These are phyloP conservation scores for Amanita subjunquillea DNA, from an alignment of 768 basidiomycete species.

Conservation along the genomic window DNA sequence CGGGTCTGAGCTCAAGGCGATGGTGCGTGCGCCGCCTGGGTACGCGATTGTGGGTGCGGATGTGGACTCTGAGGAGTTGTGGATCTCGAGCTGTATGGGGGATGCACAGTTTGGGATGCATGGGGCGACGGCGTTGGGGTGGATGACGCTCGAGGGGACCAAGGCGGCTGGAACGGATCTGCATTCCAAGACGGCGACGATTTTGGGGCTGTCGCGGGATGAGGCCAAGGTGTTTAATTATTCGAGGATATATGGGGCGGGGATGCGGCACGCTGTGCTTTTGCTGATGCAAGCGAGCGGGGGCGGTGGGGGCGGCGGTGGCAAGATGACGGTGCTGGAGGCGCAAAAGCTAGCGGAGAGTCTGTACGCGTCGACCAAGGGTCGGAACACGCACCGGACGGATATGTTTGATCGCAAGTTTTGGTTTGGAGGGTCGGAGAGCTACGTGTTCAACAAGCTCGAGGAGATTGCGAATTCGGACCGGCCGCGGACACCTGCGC, in stretches of 20 bases:
- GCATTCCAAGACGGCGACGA: slow-evolving; percentile 92
- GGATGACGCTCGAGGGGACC: slow-evolving; percentile 99
- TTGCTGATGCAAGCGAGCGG: slow-evolving; percentile 76
- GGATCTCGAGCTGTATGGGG: slow-evolving; percentile 98
- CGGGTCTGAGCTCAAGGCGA: slow-evolving; percentile 96
- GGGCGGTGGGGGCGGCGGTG: slow-evolving; percentile 16
- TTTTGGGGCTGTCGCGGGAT: slow-evolving; percentile 87
- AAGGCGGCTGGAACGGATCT: slow-evolving; percentile 92
- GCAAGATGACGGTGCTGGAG: slow-evolving; percentile 56
- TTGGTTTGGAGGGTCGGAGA: slow-evolving; percentile 96
- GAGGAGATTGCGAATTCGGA: slow-evolving; percentile 89
- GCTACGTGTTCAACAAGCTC: slow-evolving; percentile 94
- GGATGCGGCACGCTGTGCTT: slow-evolving; percentile 86
- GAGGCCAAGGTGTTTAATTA: slow-evolving; percentile 99
- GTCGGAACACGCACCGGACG: slow-evolving; percentile 68
- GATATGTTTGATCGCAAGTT: slow-evolving; percentile 77
- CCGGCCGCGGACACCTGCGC: slow-evolving; percentile 81
- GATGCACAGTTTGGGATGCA: slow-evolving; percentile 97
- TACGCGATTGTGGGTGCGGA: slow-evolving; percentile 96
- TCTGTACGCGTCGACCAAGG: slow-evolving; percentile 89
- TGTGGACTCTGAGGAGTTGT: slow-evolving; percentile 97
- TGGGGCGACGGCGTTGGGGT: slow-evolving; percentile 92
- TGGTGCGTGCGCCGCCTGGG: slow-evolving; percentile 90
- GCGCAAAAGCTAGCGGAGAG: slow-evolving; percentile 77
- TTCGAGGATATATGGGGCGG: slow-evolving; percentile 97